Evolutionary conservation across 192 early-diverging fungal species (phyloP).

Genomic region (Coemansia sp.): DNA sequence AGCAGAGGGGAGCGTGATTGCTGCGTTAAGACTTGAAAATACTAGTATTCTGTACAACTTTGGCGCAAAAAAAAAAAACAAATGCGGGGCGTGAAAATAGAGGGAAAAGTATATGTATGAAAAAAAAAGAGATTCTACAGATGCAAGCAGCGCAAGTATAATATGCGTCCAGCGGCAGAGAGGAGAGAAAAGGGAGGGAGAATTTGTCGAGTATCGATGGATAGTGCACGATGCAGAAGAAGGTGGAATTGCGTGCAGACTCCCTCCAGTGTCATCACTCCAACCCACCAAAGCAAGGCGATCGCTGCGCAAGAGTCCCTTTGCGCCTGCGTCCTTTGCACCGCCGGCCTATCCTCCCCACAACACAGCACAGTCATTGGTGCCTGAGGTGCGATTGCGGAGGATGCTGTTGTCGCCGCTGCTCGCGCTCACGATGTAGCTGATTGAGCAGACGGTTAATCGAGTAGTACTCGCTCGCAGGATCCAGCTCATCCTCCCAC

Average conservation of each 20-base stretch:
- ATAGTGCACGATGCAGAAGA: background rate
- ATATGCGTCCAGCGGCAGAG: background rate
- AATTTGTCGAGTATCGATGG: background rate
- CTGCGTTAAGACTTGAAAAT: background rate
- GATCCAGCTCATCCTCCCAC: constrained; percentile 19
- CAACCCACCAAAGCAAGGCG: background rate
- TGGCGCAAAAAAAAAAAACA: background rate
- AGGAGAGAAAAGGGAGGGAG: background rate
- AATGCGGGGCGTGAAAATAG: background rate
- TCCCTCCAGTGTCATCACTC: too few species aligned
- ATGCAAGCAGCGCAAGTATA: background rate
- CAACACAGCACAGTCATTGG: background rate
- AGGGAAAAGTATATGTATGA: background rate
- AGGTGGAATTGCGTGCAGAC: background rate
- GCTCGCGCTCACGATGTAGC: constrained; percentile 44
- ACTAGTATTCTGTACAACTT: background rate
- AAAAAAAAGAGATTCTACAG: background rate
- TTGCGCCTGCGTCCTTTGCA: background rate
- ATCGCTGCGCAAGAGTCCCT: background rate
- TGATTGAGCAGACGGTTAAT: constrained; percentile 45
- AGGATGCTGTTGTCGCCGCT: background rate
- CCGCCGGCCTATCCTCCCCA: background rate
- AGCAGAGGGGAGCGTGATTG: background rate
- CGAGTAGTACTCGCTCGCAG: constrained; percentile 40
- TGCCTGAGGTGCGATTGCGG: background rate